Evolutionary conservation across 1,284 basidiomycete species (phyloP), one percentile per base, ranked within the genome.

Genomic region (Phylloporus sp.): DNA sequence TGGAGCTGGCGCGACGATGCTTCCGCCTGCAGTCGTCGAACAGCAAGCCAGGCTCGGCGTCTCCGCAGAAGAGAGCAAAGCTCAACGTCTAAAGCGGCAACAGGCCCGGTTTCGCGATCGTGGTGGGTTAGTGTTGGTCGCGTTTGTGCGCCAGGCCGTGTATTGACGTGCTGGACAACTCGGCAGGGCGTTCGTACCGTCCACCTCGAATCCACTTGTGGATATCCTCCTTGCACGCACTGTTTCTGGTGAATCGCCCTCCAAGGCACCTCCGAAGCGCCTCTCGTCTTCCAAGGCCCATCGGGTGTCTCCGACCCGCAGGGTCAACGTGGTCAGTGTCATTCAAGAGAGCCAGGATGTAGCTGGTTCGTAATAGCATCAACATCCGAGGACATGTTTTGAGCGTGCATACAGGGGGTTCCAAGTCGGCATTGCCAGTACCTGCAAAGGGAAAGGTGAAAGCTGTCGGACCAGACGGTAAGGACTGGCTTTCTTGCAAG

Each of bases 21-120:
- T 61, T 11, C 61, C 63, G 7, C 24, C 64, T 3, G 47, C 60
- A 31, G 44, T 71, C n/a, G 63, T 31, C 57, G 64, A 64, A 51
- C 70, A 70, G 28, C 72, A 71, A 47, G 66, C 68, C 58, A 69
- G 72, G 55, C 71, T 69, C 6, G 72, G 72, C 29, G 71, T 70
- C 52, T 70, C 75, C 10, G 82, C 85, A 26, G 81, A 84, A 59
- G 84, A 84, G 53, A 89, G 87, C 70, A 79, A 85, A 54, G 81
- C 82, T 0, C 76, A 85, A 54, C 82, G 88, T 49, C 69, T 83
- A 18, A 79, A 86, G 66, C 81, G 85, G 44, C 85, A 84, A 62
- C 85, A 88, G 67, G 79, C 85, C 46, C 79, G 87, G 34, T 86
- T 87, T 70, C 80, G 88, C 52, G 84, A 88, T 73, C 82, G 87